Base-by-base conservation (phyloP, 2,329 filamentous ascomycete species). In the Cladosporium sphaerospermum region DNA sequence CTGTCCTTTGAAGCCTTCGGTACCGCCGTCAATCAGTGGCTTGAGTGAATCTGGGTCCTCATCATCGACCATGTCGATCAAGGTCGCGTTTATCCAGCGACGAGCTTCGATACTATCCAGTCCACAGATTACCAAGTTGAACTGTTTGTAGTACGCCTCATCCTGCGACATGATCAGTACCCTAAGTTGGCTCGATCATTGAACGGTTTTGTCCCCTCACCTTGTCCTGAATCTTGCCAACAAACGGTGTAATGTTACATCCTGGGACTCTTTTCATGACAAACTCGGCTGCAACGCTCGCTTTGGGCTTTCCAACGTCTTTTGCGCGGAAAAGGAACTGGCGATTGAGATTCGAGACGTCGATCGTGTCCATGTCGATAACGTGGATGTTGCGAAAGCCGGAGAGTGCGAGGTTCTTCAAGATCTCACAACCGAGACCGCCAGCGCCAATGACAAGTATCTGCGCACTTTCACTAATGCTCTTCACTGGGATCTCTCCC, bases 301-400 rank as follows among this genome's bases (percentile, higher is more conserved):
- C 93, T 73, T 99, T 99, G 61, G 81, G 88, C 65, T 89, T 92
- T 36, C 95, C 93, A 28, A 99, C 92, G 69, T 99, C 93, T 56
- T 83, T 78, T 62, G 91, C 81, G 18, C 93, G 88, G 72, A 99
- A 99, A 55, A 99, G 82, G 67, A 99, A 99, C 65, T 99, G 93
- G 40, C 93, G 86, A 72, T 99, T 99, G 18, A 99, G 80, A 69
- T 99, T 99, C 47, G 91, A 96, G 56, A 99, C 92, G 67, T 99
- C 93, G 70, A 99, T 99, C 1, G 92, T 99, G 71, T 99, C 90
- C 93, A 99, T 99, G 73, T 99, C 93, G 64, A 99, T 97, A 55
- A 99, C 93, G 75, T 99, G 90, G 61, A 99, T 96, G 65, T 96
- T 83, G 71, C 88, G 95, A 76, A 99, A 99, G 28, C 91, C 90